Percentiles rank a stretch among this genome's conserved stretches.
Evolutionary conservation across 202 grass and related monocot species (phyloP).

Genomic region (Eragrostis tef): DNA sequence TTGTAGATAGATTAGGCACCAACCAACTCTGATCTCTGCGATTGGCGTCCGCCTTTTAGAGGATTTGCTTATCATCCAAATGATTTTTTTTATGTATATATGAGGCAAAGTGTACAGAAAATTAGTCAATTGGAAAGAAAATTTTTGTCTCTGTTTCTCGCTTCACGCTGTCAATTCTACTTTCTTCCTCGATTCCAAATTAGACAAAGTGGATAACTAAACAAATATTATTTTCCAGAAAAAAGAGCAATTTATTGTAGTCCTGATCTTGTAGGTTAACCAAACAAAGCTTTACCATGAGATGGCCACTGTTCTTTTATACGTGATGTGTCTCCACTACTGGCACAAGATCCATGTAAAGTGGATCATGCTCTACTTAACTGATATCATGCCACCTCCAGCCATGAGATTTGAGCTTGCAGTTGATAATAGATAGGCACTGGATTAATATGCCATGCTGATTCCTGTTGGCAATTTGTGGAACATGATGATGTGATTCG

Average conservation of each 20-base stretch:
- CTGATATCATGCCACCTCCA: slow-evolving; percentile 33
- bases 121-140: background rate
- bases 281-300: slow-evolving; percentile 2
- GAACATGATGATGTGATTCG: slow-evolving; percentile 32
- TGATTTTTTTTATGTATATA: slow-evolving; percentile 16
- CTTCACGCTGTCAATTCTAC: too few species aligned
- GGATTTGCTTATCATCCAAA: slow-evolving; percentile 26
- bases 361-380: slow-evolving; percentile 30
- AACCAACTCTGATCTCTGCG: background rate
- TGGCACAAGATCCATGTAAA: slow-evolving; percentile 34
- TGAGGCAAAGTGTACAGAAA: slow-evolving; percentile 27
- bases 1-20: slow-evolving; percentile 39
- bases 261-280: background rate
- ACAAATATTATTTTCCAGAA: too few species aligned
- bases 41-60: slow-evolving; percentile 36
- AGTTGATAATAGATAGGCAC: background rate
- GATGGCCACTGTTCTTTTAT: slow-evolving; percentile 5
- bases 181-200: too few species aligned
- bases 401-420: background rate
- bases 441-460: slow-evolving; percentile 25
- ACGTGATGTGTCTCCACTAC: slow-evolving; percentile 5
- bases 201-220: too few species aligned
- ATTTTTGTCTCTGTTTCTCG: background rate
- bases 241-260: too few species aligned
- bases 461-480: slow-evolving; percentile 39